phyloP scores from a whole-genome alignment of 768 basidiomycete genomes.

The Tricholoma furcatifolium region DNA sequence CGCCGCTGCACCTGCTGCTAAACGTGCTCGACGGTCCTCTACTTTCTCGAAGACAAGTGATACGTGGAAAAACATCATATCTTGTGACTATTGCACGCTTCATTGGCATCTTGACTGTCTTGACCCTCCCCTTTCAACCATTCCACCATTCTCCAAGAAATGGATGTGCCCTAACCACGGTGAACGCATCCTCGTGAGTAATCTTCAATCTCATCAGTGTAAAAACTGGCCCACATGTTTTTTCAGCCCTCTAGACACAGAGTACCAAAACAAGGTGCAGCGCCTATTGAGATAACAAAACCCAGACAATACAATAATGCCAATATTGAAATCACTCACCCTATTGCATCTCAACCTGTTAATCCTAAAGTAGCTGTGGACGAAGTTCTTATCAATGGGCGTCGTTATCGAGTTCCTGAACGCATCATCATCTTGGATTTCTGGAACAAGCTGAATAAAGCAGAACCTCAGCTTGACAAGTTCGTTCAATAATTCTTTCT shows the following conservation, averaged over 20 bases:
- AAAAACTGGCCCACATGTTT: conserved; percentile 12
- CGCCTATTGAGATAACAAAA: conserved; percentile 74
- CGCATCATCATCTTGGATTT: conserved; percentile 91
- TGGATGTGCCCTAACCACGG: conserved; percentile 99
- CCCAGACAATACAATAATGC: conserved; percentile 84
- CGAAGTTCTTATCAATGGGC: conserved; percentile 84
- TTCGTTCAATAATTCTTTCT: conserved; percentile 25
- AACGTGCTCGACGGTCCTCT: conserved; percentile 52
- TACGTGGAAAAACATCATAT: conserved; percentile 74
- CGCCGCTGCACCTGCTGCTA: conserved; percentile 51
- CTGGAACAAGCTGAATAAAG: conserved; percentile 77
- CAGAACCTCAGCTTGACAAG: conserved; percentile 38
- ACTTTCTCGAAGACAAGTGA: conserved; percentile 41
- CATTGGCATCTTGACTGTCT: conserved; percentile 98
- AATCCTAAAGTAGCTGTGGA: conserved; percentile 59
- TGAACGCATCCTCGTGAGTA: conserved; percentile 78
- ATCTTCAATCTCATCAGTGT: conserved; percentile 7
- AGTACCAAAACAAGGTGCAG: conserved; percentile 66
- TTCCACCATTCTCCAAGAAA: conserved; percentile 87
- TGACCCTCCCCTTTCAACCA: conserved; percentile 80
- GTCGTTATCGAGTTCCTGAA: conserved; percentile 92
- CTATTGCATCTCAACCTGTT: conserved; percentile 46
- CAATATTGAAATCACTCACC: conserved; percentile 82
- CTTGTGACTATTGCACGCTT: conserved; percentile 92
- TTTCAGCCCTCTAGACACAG: conserved; percentile 75